Base-by-base conservation (phyloP, 257 asterid species). In the Solanum gandarillasii region DNA sequence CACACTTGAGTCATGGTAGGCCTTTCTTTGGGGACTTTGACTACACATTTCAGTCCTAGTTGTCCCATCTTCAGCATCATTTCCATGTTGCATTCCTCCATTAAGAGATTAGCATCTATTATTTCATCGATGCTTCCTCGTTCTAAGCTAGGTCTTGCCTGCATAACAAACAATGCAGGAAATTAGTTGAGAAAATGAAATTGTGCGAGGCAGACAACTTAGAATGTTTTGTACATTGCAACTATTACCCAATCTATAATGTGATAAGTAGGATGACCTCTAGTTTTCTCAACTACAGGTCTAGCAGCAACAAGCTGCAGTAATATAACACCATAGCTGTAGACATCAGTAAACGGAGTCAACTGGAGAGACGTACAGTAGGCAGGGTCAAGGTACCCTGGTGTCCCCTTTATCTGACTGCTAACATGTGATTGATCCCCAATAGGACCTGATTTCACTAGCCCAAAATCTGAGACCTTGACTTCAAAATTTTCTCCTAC, bases 351-450 rank as follows among this genome's bases (percentile, higher is more conserved):
- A 29, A 93, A 93, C 0, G 95, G 95, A 41, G 96, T 92, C 91
- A 94, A 90, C 87, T 91, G 96, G 85, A 86, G 83, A 90, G 93
- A 94, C 7, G 95, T 87, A 75, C 97, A 94, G 84, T 95, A 95
- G 39, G 98, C 98, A 8, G 98, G 98, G 81, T 94, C 98, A 48
- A 94, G 98, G 87, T 94, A 95, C 11, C 98, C 98, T 1, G 95
- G 95, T 81, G 98, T 95, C 70, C 98, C 98, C 91, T 95, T 95
- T 21, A 95, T 89, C 72, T 88, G 91, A 73, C 97, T 94, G 88
- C 94, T 95, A 16, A 95, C 97, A 86, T 94, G 97, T 16, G 98
- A 95, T 68, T 94, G 90, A 89, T 94, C 97, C 38, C 92, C 96
- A 6, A 84, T 87, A 0, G 98, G 98, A 72, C 96, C 98, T n/a